These are phyloP conservation scores for Sugiyamaella valdiviana DNA, from an alignment of 805 yeast genomes.

Conservation along the genomic window DNA sequence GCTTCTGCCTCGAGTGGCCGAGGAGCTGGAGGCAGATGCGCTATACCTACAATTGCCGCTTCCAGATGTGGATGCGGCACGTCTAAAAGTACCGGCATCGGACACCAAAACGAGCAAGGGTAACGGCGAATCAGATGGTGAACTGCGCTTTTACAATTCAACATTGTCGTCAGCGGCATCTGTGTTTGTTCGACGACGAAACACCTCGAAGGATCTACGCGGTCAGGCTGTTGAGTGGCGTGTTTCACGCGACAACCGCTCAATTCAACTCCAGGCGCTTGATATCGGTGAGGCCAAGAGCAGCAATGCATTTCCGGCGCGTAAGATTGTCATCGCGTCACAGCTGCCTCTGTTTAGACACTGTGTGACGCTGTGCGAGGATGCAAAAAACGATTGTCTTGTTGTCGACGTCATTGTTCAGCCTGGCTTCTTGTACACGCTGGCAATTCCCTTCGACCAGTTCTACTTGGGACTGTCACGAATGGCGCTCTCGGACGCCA, in stretches of 20 bases:
- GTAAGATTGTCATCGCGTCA: constrained; percentile 35
- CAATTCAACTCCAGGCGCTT: constrained; percentile 18
- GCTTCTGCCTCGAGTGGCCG: constrained; percentile 2
- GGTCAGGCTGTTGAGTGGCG: constrained; percentile 11
- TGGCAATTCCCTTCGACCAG: constrained; percentile 39
- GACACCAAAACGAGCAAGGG: neutral
- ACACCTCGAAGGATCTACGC: neutral
- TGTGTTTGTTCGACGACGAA: neutral
- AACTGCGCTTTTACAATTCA: neutral
- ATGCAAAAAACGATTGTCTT: constrained; percentile 28
- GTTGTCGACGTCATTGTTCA: constrained; percentile 49
- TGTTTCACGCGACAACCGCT: constrained; percentile 8
- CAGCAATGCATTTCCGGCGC: constrained; percentile 14
- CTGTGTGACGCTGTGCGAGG: constrained; percentile 37
- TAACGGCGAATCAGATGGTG: neutral
- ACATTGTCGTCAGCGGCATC: neutral
- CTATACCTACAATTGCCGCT: constrained; percentile 9
- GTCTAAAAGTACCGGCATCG: neutral
- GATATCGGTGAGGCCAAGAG: constrained; percentile 10
- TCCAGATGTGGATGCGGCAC: constrained; percentile 13
- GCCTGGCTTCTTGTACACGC: constrained; percentile 47
- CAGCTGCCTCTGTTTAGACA: constrained; percentile 35
- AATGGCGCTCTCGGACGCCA: constrained; percentile 16
- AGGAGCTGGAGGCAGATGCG: neutral
- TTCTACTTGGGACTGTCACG: constrained; percentile 32